A percentile compares a stretch with the other conserved stretches of the same genome.
Conservation (phyloP, 805 yeast species). For the Suhomyces xylopsoci region DNA sequence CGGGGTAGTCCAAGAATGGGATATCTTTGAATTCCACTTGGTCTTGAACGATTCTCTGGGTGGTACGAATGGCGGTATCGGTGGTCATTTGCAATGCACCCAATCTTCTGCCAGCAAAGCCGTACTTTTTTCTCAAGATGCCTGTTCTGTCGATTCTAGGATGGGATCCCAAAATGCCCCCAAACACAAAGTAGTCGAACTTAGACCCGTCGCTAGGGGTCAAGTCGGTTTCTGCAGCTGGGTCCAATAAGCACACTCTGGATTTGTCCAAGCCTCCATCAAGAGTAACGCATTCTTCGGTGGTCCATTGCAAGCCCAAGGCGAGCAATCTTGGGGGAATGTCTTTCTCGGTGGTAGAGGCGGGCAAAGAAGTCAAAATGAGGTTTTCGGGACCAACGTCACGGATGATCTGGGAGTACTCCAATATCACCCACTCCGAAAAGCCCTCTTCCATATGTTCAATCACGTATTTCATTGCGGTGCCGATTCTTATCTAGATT, state of each 20-base stretch:
- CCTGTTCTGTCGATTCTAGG: conserved; percentile 93
- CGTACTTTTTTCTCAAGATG: conserved; percentile 74
- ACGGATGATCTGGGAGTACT: conserved; percentile 74
- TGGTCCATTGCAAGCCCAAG: conserved; percentile 78
- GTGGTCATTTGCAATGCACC: conserved; percentile 95
- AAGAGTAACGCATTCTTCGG: conserved; percentile 60
- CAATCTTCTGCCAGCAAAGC: conserved; percentile 81
- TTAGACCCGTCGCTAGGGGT: conserved; percentile 61
- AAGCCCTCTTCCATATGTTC: conserved; percentile 98
- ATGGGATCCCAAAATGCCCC: conserved; percentile 94
- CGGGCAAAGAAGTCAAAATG: conserved; percentile 72
- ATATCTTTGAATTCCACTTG: conserved; percentile 63
- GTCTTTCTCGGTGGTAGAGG: conserved; percentile 53
- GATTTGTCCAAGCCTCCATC: conserved; percentile 43
- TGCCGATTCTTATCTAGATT: background rate
- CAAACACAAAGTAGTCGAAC: conserved; percentile 90
- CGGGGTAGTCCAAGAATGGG: conserved; percentile 89
- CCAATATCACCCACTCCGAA: conserved; percentile 92
- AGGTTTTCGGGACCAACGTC: conserved; percentile 81
- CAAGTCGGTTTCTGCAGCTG: conserved; percentile 74
- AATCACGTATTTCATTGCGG: conserved; percentile 77
- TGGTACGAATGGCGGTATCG: conserved; percentile 93
- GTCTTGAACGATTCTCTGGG: conserved; percentile 71
- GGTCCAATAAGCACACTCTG: conserved; percentile 82
- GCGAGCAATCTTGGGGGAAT: conserved; percentile 61